Evolutionary conservation across 305 asterid genomes (phyloP).

Genomic region (Euphrasia arctica): DNA sequence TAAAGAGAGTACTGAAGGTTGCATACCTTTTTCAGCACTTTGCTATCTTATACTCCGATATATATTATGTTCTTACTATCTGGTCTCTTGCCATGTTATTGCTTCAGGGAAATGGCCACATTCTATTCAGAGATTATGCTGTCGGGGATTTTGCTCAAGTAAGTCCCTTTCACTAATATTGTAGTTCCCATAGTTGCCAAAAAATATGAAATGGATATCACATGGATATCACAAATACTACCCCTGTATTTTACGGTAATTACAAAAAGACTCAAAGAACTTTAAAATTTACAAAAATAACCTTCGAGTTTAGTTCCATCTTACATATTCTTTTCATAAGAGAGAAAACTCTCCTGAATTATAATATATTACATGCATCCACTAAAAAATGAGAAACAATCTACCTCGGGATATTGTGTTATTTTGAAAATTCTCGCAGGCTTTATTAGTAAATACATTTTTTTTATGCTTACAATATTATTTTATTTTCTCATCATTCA

Average conservation of each 20-base stretch:
- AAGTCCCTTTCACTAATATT: constrained; percentile 23
- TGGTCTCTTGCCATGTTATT: constrained; percentile 21
- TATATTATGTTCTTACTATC: constrained; percentile 8
- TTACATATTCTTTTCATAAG: background rate
- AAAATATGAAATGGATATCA: background rate
- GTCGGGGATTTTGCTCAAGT: constrained; percentile 79
- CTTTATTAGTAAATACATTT: background rate
- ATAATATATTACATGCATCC: background rate
- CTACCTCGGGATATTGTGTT: background rate
- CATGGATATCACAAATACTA: background rate
- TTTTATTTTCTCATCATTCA: constrained; percentile 14
- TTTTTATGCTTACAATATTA: background rate
- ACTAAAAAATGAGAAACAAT: background rate
- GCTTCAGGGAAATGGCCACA: constrained; percentile 73
- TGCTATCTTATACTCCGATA: constrained; percentile 2
- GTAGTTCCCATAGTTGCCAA: constrained; percentile 1
- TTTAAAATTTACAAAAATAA: too few relatives aligned
- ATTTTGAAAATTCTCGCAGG: background rate
- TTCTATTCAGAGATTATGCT: constrained; percentile 80
- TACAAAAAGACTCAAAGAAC: background rate
- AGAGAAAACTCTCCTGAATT: background rate
- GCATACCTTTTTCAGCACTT: background rate
- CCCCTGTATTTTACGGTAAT: background rate
- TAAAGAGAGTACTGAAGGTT: constrained; percentile 72
- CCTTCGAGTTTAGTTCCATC: background rate